phyloP scores from a whole-genome alignment of 169 alveolate species.

The Cryptosporidium ubiquitum region DNA sequence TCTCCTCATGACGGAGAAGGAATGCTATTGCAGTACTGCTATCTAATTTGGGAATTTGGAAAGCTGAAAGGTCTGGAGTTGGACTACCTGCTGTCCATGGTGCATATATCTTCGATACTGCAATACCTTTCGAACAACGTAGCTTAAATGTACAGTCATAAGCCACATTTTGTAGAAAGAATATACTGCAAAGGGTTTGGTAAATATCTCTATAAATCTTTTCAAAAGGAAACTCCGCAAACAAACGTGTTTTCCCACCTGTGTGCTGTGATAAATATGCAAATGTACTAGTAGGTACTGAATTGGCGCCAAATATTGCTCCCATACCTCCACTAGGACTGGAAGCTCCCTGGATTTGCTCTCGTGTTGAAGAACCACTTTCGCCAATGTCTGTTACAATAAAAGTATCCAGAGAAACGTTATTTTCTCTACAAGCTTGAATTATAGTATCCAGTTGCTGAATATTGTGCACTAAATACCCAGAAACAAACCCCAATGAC shows the following conservation, averaged over 20 bases:
- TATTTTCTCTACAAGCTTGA: constrained; percentile 32
- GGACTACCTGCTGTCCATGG: constrained; percentile 80
- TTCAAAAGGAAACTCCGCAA: constrained; percentile 37
- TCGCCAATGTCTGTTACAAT: constrained; percentile 7
- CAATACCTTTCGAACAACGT: constrained; percentile 74
- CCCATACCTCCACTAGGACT: not conserved
- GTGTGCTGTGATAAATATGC: constrained; percentile 67
- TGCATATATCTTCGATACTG: constrained; percentile 76
- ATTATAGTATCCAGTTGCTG: constrained; percentile 45
- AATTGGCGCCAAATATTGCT: not conserved
- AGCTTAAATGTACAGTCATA: constrained; percentile 75
- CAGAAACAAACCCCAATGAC: constrained; percentile 63
- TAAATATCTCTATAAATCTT: constrained; percentile 48
- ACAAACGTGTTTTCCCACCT: constrained; percentile 53
- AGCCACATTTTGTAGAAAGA: constrained; percentile 51
- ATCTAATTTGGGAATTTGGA: constrained; percentile 78
- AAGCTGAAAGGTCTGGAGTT: constrained; percentile 76
- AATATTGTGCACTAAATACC: constrained; percentile 56
- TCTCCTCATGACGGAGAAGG: constrained; percentile 75
- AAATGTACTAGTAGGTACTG: constrained; percentile 55
- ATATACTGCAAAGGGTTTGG: constrained; percentile 19
- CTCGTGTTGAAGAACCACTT: not conserved
- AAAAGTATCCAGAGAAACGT: constrained; percentile 54
- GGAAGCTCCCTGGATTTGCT: not conserved
- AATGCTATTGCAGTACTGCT: constrained; percentile 75